Percentiles rank a stretch among this genome's conserved stretches.
These are phyloP conservation scores for Chloropicon primus DNA, from an alignment of 139 green algal genomes.

Conservation along the genomic window DNA sequence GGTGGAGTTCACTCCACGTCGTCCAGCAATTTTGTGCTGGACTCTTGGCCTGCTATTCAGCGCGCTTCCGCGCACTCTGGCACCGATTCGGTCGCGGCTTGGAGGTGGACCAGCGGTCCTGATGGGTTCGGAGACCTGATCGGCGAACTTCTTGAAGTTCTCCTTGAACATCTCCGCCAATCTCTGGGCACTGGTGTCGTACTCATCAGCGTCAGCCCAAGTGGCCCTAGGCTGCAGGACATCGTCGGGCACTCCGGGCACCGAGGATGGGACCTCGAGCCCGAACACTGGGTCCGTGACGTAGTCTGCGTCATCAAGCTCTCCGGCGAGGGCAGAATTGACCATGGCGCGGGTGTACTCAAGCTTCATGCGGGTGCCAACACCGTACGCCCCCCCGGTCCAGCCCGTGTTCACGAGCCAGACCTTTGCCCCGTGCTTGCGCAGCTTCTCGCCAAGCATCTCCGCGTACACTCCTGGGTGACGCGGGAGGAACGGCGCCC, in stretches of 20 bases:
- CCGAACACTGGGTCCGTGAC: conserved; percentile 53
- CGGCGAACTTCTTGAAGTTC: conserved; percentile 35
- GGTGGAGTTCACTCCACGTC: no score
- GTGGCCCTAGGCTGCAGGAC: conserved; percentile 48
- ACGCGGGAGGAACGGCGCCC: conserved; percentile 50
- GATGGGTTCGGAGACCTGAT: no score
- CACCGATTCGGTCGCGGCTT: no score
- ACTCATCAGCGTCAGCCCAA: conserved; percentile 49
- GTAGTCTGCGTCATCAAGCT: conserved; percentile 44
- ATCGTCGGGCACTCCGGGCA: conserved; percentile 45
- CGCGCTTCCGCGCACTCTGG: no score
- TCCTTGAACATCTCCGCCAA: conserved; percentile 43
- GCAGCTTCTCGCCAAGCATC: conserved; percentile 83
- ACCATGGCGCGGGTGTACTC: conserved; percentile 87
- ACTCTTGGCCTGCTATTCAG: no score
- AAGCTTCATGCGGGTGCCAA: conserved; percentile 77
- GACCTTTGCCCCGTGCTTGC: conserved; percentile 55
- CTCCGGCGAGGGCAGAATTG: conserved; percentile 86
- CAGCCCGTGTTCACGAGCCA: conserved; percentile 87
- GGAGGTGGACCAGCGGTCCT: no score
- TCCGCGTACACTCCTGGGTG: conserved; percentile 75
- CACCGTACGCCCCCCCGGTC: conserved; percentile 56
- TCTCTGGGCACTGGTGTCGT: conserved; percentile 39
- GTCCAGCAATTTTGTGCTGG: no score
- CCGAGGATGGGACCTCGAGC: conserved; percentile 44